phyloP scores from a whole-genome alignment of 73 alveolate genomes.

The Paramecium bursaria region DNA sequence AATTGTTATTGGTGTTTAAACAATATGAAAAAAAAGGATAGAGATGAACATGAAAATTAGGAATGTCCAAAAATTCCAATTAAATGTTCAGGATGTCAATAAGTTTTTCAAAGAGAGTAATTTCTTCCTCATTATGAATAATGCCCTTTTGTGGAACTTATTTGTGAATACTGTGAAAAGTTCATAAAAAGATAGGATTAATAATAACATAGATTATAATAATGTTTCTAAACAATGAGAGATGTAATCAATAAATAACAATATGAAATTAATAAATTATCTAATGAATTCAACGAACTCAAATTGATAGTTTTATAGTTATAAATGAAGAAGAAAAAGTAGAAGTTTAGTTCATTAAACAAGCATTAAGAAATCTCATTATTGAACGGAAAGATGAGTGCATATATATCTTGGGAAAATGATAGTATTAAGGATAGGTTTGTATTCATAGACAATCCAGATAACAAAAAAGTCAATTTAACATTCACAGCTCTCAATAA shows the following conservation, averaged over 20 bases:
- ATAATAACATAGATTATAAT: not conserved
- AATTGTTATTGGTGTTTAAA: not conserved
- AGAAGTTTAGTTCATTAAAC: too few species aligned
- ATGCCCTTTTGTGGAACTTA: constrained; percentile 14
- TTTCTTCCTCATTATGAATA: not conserved
- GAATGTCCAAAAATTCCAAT: constrained; percentile 21
- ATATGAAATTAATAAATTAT: too few species aligned
- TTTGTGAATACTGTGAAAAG: constrained; percentile 29
- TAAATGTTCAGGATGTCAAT: constrained; percentile 23
- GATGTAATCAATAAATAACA: not conserved
- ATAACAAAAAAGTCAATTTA: too few species aligned
- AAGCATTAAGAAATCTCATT: too few species aligned
- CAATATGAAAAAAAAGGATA: not conserved
- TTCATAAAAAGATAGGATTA: not conserved
- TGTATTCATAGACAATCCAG: too few species aligned
- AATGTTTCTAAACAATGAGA: constrained; percentile 16
- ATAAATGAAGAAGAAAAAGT: too few species aligned
- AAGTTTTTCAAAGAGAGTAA: not conserved
- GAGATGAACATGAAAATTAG: not conserved
- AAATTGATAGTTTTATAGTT: too few species aligned
- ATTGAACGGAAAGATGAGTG: too few species aligned
- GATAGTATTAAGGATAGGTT: too few species aligned
- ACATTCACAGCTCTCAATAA: too few species aligned
- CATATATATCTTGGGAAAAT: too few species aligned
- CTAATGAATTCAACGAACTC: too few species aligned